phyloP scores from a whole-genome alignment of 257 asterid genomes.

The Orobanche coerulescens region DNA sequence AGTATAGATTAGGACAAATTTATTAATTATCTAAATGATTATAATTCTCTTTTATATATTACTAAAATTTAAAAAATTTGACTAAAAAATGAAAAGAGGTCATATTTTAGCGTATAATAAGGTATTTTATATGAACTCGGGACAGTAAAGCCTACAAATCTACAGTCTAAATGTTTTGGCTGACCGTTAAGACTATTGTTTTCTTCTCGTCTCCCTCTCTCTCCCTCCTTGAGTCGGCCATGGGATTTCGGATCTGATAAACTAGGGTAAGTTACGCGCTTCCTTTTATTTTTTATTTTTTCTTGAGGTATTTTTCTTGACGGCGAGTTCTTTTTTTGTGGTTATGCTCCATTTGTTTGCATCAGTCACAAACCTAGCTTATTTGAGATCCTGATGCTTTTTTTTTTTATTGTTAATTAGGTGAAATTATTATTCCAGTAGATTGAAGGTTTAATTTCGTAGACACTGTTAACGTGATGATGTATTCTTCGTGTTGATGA shows the following conservation, averaged over 20 bases:
- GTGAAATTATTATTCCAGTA: background rate
- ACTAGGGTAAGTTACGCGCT: slow-evolving; percentile 20
- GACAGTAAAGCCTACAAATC: too few relatives aligned
- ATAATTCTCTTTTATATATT: too few relatives aligned
- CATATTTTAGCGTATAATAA: too few relatives aligned
- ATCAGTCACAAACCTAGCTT: slow-evolving; percentile 1
- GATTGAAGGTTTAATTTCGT: slow-evolving; percentile 11
- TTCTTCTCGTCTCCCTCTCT: slow-evolving; percentile 20
- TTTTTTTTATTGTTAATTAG: slow-evolving; percentile 1
- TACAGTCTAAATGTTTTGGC: too few relatives aligned
- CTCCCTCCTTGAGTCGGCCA: slow-evolving; percentile 29
- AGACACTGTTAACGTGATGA: slow-evolving; percentile 19
- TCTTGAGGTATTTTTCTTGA: background rate
- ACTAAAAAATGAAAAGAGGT: too few relatives aligned
- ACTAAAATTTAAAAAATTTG: too few relatives aligned
- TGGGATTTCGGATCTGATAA: slow-evolving; percentile 34
- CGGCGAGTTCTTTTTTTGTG: background rate
- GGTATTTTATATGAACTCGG: too few relatives aligned
- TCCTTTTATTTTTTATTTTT: background rate
- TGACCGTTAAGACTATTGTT: background rate
- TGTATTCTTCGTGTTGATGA: slow-evolving; percentile 20
- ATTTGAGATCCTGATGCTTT: slow-evolving; percentile 22
- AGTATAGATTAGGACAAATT: too few relatives aligned
- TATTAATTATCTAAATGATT: too few relatives aligned
- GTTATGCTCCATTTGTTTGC: slow-evolving; percentile 6